Conservation (phyloP, 805 yeast genomes). For the Diddensiella transvaalensis region DNA sequence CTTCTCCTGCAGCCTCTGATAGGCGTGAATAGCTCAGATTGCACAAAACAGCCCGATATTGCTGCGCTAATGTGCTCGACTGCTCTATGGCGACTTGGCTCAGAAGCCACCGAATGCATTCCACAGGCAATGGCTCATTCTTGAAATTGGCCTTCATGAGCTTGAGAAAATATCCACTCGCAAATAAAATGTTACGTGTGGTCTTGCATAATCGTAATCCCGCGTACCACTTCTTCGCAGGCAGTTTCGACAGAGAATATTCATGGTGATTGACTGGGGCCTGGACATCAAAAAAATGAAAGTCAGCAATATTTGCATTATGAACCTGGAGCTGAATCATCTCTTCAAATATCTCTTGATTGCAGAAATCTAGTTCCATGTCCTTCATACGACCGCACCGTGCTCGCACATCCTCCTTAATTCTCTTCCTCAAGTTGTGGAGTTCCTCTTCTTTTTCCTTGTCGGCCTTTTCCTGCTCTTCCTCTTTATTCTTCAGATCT, state of each 20-base stretch:
- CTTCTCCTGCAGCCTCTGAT: not conserved
- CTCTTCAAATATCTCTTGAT: not conserved
- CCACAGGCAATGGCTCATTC: not conserved
- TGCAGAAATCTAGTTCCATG: not conserved
- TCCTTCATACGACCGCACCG: not conserved
- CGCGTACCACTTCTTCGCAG: not conserved
- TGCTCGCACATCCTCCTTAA: not conserved
- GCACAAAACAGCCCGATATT: not conserved
- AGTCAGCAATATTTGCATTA: not conserved
- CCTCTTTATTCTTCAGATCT: not conserved
- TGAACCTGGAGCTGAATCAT: not conserved
- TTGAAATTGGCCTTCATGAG: not conserved
- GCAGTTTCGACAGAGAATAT: not conserved
- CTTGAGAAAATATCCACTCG: not conserved
- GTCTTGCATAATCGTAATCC: not conserved
- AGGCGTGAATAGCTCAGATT: not conserved
- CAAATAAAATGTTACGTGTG: not conserved
- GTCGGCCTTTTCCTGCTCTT: not conserved
- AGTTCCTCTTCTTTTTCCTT: not conserved
- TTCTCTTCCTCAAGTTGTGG: not conserved
- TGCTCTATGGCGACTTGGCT: not conserved
- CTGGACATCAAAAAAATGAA: not conserved
- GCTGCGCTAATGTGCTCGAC: not conserved
- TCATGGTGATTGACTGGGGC: not conserved
- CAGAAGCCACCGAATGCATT: not conserved